phyloP scores from a whole-genome alignment of 2,329 filamentous ascomycete genomes.

The Fusarium sterilihyphosum region DNA sequence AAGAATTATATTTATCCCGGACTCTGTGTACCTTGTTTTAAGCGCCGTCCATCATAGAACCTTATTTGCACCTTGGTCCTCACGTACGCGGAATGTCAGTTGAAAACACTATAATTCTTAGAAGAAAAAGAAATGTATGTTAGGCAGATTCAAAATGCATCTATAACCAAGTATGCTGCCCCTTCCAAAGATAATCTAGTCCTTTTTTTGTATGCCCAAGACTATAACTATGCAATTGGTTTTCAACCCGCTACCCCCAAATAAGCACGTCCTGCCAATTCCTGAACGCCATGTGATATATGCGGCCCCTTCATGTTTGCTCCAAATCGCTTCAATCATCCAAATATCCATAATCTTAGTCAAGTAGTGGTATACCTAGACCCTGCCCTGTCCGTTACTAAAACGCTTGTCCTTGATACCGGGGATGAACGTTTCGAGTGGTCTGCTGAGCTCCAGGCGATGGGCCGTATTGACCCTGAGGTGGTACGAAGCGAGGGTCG shows the following conservation, averaged over 20 bases:
- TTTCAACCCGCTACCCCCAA: slow-evolving; percentile 20
- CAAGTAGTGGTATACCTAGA: background rate
- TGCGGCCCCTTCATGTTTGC: slow-evolving; percentile 24
- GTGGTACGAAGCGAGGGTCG: slow-evolving; percentile 44
- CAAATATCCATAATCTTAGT: slow-evolving; percentile 9
- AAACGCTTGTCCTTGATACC: slow-evolving; percentile 52
- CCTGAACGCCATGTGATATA: slow-evolving; percentile 33
- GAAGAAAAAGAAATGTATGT: background rate
- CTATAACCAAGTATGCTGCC: slow-evolving; percentile 10
- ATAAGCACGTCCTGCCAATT: slow-evolving; percentile 16
- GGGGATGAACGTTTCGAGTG: slow-evolving; percentile 40
- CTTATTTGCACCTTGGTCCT: background rate
- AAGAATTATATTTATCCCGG: background rate
- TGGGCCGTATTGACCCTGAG: slow-evolving; percentile 46
- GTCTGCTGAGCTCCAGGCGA: slow-evolving; percentile 29
- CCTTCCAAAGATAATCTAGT: slow-evolving; percentile 11
- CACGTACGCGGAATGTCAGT: background rate
- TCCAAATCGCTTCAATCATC: slow-evolving; percentile 20
- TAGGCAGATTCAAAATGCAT: slow-evolving; percentile 6
- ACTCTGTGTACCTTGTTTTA: background rate
- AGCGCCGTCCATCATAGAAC: background rate
- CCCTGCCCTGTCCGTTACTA: slow-evolving; percentile 24
- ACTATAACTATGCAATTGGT: slow-evolving; percentile 23
- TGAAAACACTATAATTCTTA: background rate
- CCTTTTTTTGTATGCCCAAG: slow-evolving; percentile 17